Conservation (phyloP, 768 basidiomycete species). For the Lentinula sp. region DNA sequence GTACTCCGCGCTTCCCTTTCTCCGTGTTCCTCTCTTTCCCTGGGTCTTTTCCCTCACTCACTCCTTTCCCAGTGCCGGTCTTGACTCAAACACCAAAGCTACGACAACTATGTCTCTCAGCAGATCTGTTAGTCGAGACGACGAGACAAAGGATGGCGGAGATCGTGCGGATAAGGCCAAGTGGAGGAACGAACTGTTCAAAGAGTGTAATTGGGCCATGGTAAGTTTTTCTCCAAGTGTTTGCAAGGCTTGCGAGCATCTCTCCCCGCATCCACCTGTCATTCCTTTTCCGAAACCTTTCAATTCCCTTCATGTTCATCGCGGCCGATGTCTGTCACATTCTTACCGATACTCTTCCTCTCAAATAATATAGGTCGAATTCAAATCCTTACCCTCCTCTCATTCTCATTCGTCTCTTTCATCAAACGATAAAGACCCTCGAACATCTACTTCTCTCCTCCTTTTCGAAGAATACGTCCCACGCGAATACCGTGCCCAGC, state of each 20-base stretch:
- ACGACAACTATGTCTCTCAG: neutral
- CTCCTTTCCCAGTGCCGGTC: neutral
- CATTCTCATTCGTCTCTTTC: neutral
- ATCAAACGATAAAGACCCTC: slow-evolving; percentile 42
- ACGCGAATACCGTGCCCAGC: slow-evolving; percentile 74
- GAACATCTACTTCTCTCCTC: slow-evolving; percentile 64
- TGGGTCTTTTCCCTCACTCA: neutral
- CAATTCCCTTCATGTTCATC: neutral
- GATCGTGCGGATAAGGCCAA: neutral
- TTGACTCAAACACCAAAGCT: neutral
- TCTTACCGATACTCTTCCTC: neutral
- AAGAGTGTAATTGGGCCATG: slow-evolving; percentile 79
- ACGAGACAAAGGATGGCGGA: neutral
- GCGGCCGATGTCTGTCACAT: too few relatives aligned
- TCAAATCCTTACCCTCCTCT: slow-evolving; percentile 54
- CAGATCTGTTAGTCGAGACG: neutral
- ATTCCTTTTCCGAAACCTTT: neutral
- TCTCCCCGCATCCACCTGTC: neutral
- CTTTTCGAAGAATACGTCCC: slow-evolving; percentile 96
- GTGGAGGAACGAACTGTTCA: neutral
- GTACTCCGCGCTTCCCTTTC: too few relatives aligned
- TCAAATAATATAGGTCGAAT: slow-evolving; percentile 61
- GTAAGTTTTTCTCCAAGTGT: slow-evolving; percentile 36
- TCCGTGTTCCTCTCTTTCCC: neutral
- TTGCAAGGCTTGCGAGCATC: too few relatives aligned